Conservation (phyloP, 352 stramenopile genomes). For the Saprolegnia diclina region DNA sequence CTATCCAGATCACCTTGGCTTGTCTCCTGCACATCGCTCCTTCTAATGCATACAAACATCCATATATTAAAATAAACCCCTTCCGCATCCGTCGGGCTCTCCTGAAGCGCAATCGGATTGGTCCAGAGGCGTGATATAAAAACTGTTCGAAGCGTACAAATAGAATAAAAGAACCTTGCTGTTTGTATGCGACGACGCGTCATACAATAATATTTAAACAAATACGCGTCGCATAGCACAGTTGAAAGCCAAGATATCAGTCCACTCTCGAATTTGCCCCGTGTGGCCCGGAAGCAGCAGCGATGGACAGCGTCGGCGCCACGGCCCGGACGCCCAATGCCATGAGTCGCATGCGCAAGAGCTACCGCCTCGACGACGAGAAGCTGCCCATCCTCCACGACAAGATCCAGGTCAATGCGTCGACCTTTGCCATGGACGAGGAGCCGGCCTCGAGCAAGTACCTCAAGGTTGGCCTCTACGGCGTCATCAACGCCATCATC, state of each 20-base stretch:
- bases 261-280: slow-evolving; percentile 4
- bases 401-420: background rate
- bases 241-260: background rate
- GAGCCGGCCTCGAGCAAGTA: slow-evolving; percentile 23
- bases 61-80: background rate
- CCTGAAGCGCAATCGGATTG: background rate
- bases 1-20: background rate
- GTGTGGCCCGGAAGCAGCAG: background rate
- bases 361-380: slow-evolving; percentile 23
- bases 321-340: slow-evolving; percentile 55
- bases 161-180: background rate
- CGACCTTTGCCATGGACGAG: background rate
- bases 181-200: background rate
- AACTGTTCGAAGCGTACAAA: background rate
- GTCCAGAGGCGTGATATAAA: background rate
- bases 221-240: background rate
- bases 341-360: slow-evolving; percentile 13
- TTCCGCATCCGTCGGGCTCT: no score
- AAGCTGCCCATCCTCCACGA: slow-evolving; percentile 13
- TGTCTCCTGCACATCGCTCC: background rate
- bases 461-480: slow-evolving; percentile 59
- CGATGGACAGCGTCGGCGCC: slow-evolving; percentile 77
- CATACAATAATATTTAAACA: background rate
- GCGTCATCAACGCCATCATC: slow-evolving; percentile 93
- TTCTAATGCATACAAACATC: background rate